Conservation (phyloP, 352 stramenopile genomes). For the Pythium brachiatum region DNA sequence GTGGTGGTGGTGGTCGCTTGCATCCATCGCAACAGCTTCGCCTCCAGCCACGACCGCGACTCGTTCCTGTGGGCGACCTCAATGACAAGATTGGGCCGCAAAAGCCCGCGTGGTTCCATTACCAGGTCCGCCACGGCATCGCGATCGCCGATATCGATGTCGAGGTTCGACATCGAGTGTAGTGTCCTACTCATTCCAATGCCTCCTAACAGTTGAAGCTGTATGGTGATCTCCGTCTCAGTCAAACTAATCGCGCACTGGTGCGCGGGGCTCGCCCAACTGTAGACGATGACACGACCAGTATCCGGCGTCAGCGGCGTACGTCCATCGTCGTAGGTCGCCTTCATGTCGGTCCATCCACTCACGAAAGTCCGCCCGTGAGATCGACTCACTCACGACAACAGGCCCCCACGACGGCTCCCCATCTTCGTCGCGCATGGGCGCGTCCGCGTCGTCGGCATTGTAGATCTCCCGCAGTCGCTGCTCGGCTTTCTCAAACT, state of each 20-base stretch:
- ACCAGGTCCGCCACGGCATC: slow-evolving; percentile 14
- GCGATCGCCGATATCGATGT: slow-evolving; percentile 3
- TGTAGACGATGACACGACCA: not conserved
- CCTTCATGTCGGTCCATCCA: slow-evolving; percentile 16
- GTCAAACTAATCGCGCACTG: not conserved
- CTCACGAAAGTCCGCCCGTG: slow-evolving; percentile 4
- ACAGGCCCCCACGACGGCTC: not conserved
- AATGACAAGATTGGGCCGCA: not conserved
- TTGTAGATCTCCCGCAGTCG: not conserved
- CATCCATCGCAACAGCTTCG: slow-evolving; percentile 26
- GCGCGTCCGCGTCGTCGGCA: not conserved
- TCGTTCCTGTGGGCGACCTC: not conserved
- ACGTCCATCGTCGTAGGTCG: slow-evolving; percentile 19
- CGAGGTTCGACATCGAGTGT: not conserved
- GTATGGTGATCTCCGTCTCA: not conserved
- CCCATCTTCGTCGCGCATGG: not conserved
- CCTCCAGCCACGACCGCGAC: slow-evolving; percentile 4
- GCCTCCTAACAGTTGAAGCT: not conserved
- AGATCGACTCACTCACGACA: slow-evolving; percentile 22
- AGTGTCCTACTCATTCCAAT: not conserved
- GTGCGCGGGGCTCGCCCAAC: not conserved
- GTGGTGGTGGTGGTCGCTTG: not conserved
- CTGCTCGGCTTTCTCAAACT: not conserved
- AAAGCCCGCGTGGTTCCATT: slow-evolving; percentile 10
- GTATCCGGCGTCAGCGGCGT: slow-evolving; percentile 13